Evolutionary conservation across 2,329 filamentous ascomycete species (phyloP), one percentile per base, ranked within the genome.

Genomic region (Fusarium oligoseptatum): DNA sequence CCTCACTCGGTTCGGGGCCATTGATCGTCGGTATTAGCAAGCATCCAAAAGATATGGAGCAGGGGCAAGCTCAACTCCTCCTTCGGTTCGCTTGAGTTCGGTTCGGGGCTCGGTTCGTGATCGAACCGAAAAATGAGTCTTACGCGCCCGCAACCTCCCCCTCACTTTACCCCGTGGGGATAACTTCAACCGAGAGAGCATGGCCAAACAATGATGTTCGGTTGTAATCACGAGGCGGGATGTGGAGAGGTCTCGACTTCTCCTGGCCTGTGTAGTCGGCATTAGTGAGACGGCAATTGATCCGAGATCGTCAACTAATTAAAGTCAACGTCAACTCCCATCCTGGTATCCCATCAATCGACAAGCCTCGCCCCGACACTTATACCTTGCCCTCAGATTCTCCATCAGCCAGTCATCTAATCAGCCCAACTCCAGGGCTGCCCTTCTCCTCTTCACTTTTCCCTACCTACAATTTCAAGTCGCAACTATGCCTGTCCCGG

Each of bases 401-500:
- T 2, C 12, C 55, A 24, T 57, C 32, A 57, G 14, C 20, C 55
- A 24, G 17, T 29, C 6, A 36, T 12, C 27, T 36, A 20, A 14
- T 55, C 27, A 4, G 7, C 29, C 14, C 11, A 55, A 12, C 17
- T 1, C 14, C 27, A 5, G 3, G 50, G n/a, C 29, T 34, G 22
- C 9, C 24, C n/a, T 15, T 36, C 12, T 15, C 1, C 4, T 11
- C 36, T n/a, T 11, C 24, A 3, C 24, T 15, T 20, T 12, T 12
- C 20, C 20, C 15, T 14, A 4, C 45, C 50, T 58, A 17, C 6
- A 61, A 45, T 45, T 15, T 43, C 29, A 24, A 37, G 10, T 32
- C 36, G 34, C 48, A 36, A 65, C 61, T 29, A 76, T 76, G 74
- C 74, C 74, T 1, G 61, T 73, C 43, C 74, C 74, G 10, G 72